phyloP scores from a whole-genome alignment of 371 early-diverging fungal species.

The Basidiobolus meristosporus region DNA sequence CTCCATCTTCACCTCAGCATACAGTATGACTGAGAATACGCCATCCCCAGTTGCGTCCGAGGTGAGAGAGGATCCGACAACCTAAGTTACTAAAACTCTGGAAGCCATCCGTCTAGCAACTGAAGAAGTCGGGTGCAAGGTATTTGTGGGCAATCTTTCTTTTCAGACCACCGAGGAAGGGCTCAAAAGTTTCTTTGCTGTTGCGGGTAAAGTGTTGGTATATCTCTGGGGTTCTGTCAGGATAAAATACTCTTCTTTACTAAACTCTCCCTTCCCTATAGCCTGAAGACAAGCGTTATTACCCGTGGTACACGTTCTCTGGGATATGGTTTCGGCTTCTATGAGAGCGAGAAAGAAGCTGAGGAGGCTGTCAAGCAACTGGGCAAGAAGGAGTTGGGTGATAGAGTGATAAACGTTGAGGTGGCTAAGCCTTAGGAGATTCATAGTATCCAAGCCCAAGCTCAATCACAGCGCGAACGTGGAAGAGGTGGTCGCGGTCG shows the following conservation, averaged over 20 bases:
- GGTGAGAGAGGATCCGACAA: too few species aligned
- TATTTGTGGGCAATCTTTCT: conserved; percentile 89
- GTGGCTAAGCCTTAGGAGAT: conserved; percentile 66
- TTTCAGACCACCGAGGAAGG: conserved; percentile 63
- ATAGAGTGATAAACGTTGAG: conserved; percentile 75
- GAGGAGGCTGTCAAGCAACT: conserved; percentile 45
- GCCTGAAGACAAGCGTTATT: conserved; percentile 50
- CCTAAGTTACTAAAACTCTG: too few species aligned
- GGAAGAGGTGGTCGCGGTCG: too few species aligned
- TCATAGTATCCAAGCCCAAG: too few species aligned
- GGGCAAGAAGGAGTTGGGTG: conserved; percentile 53
- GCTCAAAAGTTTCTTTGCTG: conserved; percentile 51
- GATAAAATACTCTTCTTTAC: too few species aligned
- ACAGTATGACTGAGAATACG: too few species aligned
- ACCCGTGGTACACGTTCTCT: conserved; percentile 52
- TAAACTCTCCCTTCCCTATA: conserved; percentile 8
- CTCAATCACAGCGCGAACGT: too few species aligned
- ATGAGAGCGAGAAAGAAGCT: conserved; percentile 46
- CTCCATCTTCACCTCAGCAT: too few species aligned
- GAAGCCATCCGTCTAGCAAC: too few species aligned
- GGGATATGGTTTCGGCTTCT: conserved; percentile 87
- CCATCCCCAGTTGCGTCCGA: too few species aligned
- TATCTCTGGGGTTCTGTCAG: too few species aligned
- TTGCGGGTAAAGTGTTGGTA: conserved; percentile 57
- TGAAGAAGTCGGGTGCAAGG: conserved; percentile 41